Percentiles rank a stretch among this genome's conserved stretches.
Evolutionary conservation across 768 basidiomycete species (phyloP).

Genomic region (Lentinus brumalis): DNA sequence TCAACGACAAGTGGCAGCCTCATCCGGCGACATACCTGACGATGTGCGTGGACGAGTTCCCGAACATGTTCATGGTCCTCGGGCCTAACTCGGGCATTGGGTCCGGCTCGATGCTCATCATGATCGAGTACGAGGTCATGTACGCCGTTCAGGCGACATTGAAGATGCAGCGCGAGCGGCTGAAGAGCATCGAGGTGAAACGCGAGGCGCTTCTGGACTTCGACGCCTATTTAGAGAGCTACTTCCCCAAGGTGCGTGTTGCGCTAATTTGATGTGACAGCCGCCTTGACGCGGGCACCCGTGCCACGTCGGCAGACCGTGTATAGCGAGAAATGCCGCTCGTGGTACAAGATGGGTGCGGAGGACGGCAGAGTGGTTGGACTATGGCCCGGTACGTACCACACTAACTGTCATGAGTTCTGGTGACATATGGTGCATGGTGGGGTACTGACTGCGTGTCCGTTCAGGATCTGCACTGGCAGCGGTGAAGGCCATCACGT

Average conservation of each 20-base stretch:
- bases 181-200: constrained; percentile 65
- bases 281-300: too few species aligned
- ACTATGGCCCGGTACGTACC: constrained; percentile 56
- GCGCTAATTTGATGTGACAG: too few species aligned
- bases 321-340: constrained; percentile 55
- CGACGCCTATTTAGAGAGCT: constrained; percentile 58
- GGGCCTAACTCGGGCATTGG: constrained; percentile 62
- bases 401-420: neutral
- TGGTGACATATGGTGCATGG: constrained; percentile 31
- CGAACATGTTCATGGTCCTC: constrained; percentile 63
- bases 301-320: constrained; percentile 44
- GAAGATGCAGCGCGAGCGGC: constrained; percentile 64
- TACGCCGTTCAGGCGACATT: constrained; percentile 55
- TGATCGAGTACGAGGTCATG: constrained; percentile 59
- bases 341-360: constrained; percentile 63
- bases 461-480: constrained; percentile 33
- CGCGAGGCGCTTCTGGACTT: constrained; percentile 61
- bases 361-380: constrained; percentile 56
- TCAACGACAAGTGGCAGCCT: constrained; percentile 56
- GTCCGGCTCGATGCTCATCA: constrained; percentile 53
- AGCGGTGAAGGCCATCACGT: constrained; percentile 42
- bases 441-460: constrained; percentile 32
- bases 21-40: constrained; percentile 61
- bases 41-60: constrained; percentile 64
- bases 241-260: constrained; percentile 45